These are phyloP conservation scores for Solanum peruvianum DNA, from an alignment of 257 asterid genomes.

Conservation along the genomic window DNA sequence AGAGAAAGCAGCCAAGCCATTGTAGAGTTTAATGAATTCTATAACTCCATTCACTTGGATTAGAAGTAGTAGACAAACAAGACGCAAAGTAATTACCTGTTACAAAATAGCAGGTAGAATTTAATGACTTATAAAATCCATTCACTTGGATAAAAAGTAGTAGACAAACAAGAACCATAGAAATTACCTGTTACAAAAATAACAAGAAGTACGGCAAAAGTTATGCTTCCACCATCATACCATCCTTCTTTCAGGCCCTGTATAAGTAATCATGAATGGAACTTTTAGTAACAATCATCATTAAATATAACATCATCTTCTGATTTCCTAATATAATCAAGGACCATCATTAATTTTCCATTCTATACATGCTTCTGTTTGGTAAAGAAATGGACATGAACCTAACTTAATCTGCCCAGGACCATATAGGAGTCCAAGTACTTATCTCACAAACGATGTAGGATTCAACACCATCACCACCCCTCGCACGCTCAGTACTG, in stretches of 20 bases:
- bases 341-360: neutral
- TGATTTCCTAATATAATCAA: neutral
- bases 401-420: neutral
- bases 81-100: slow-evolving; percentile 36
- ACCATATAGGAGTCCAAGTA: neutral
- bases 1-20: neutral
- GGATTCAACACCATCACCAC: neutral
- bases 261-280: neutral
- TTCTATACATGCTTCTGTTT: neutral
- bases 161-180: neutral
- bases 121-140: neutral
- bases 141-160: neutral
- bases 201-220: slow-evolving; percentile 91
- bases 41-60: neutral
- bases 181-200: slow-evolving; percentile 71
- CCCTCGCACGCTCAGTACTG: neutral
- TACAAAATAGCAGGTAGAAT: slow-evolving; percentile 49
- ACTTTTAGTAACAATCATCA: neutral
- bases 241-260: slow-evolving; percentile 85
- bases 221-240: slow-evolving; percentile 98
- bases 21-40: neutral
- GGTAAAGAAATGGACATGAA: neutral
- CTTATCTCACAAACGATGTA: neutral
- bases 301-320: neutral
- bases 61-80: neutral